Base-by-base conservation (phyloP, 179 eudicot genomes). In the Beta macrorhiza region DNA sequence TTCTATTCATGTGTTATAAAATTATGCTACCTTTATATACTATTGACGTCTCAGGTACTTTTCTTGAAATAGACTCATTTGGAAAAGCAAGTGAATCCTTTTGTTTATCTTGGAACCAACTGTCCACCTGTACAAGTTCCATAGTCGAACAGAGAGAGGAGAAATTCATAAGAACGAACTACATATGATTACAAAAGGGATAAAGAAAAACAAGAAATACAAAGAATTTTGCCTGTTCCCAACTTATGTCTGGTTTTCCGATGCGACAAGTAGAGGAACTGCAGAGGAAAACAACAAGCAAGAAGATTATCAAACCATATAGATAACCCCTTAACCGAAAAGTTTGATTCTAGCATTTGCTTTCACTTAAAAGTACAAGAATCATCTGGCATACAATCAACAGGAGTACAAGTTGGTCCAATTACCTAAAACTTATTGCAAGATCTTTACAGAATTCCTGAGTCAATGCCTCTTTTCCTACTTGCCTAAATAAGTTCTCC, bases 401-500 rank as follows among this genome's bases (percentile, higher is more conserved):
- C n/a, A n/a, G 42, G 19, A 52, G 59, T 72, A 72, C 1, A 71
- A 74, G 29, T 63, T 74, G 29, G 17, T 32, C 44, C 20, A 81
- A n/a, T 67, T 86, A 94, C 98, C 89, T 93, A 82, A 94, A 94
- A 53, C 81, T 91, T 83, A 86, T 81, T 14, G 93, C 94, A 86
- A 93, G 87, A 80, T 94, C 92, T 86, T 90, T 79, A 81, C 88
- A 94, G 67, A 93, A 91, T 72, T 91, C 93, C 76, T 81, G 87
- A 72, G 71, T 83, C 73, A 84, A 71, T 25, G 87, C 74, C 76
- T 86, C 90, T 69, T 91, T 89, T 65, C 88, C 86, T 47, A 84
- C 79, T 81, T 90, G 86, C 87, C 87, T 93, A 79, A 85, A 91
- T 77, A 87, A 75, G n/a, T 83, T 88, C 81, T 89, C 93, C 93